Conservation (phyloP, 164 flowering plant species). For the Magnolia kwangsiensis region DNA sequence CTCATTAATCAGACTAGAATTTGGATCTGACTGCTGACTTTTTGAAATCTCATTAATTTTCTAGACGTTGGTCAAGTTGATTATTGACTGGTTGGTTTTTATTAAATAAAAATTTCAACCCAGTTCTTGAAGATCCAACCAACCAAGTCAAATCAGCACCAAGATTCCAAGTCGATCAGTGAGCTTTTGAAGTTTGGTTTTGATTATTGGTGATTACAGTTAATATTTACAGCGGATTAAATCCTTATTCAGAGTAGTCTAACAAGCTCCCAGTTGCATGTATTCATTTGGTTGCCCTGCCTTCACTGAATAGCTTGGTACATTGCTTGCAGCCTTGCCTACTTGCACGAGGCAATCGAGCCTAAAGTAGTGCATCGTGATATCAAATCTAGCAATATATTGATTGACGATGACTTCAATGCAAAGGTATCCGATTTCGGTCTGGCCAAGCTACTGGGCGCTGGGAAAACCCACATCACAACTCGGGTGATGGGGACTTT, state of each 20-base stretch:
- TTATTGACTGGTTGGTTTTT: too few relatives aligned
- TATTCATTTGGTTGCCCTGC: neutral
- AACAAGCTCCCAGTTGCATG: too few relatives aligned
- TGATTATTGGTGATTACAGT: too few relatives aligned
- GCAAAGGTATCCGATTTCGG: constrained; percentile 93
- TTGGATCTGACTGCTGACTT: neutral
- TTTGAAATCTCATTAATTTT: neutral
- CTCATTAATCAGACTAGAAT: neutral
- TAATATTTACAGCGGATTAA: too few relatives aligned
- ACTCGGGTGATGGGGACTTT: constrained; percentile 96
- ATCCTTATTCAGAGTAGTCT: too few relatives aligned
- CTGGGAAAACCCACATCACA: constrained; percentile 80
- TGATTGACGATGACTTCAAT: constrained; percentile 76
- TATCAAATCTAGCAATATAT: constrained; percentile 86
- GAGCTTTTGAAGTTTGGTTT: too few relatives aligned
- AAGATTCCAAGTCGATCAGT: too few relatives aligned
- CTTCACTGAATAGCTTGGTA: neutral
- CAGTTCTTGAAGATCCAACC: too few relatives aligned
- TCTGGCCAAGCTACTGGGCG: constrained; percentile 79
- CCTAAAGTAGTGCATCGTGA: constrained; percentile 91
- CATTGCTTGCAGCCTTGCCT: constrained; percentile 64
- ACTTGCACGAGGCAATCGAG: constrained; percentile 89
- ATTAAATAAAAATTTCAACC: too few relatives aligned
- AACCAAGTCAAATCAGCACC: too few relatives aligned
- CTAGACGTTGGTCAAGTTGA: too few relatives aligned